phyloP scores from a whole-genome alignment of 176 grass and related monocot genomes.

The Ananas comosus region DNA sequence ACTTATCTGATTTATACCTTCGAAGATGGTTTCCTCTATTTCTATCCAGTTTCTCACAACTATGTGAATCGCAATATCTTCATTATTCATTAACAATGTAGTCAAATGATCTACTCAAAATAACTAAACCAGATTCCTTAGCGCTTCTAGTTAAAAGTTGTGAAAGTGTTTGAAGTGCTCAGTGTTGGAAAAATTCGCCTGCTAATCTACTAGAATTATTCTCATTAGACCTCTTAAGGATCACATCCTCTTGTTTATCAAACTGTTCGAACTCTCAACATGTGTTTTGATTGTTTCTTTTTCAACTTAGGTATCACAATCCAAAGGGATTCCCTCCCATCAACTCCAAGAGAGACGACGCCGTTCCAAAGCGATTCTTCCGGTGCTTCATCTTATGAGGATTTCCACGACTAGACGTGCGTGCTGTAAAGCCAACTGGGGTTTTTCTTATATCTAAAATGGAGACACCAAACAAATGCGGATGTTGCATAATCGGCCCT shows the following conservation, averaged over 20 bases:
- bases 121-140: neutral
- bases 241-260: neutral
- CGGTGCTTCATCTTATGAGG: slow-evolving; percentile 64
- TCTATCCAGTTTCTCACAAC: neutral
- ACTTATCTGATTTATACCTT: too few species aligned
- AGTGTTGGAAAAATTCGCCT: neutral
- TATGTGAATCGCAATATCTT: neutral
- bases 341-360: slow-evolving; percentile 66
- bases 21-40: neutral
- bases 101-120: neutral
- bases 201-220: neutral
- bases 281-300: slow-evolving; percentile 2
- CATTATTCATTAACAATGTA: neutral
- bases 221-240: neutral
- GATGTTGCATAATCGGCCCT: neutral
- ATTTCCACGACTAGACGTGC: slow-evolving; percentile 60
- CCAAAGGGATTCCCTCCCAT: slow-evolving; percentile 71
- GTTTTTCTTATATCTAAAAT: neutral
- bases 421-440: neutral
- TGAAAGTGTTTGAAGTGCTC: neutral
- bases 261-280: neutral
- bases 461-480: neutral
- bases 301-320: slow-evolving; percentile 35
- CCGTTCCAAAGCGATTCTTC: slow-evolving; percentile 96
- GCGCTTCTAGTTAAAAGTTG: neutral